Evolutionary conservation across 1,284 basidiomycete species (phyloP).

Genomic region (Rhodotorula sp.): DNA sequence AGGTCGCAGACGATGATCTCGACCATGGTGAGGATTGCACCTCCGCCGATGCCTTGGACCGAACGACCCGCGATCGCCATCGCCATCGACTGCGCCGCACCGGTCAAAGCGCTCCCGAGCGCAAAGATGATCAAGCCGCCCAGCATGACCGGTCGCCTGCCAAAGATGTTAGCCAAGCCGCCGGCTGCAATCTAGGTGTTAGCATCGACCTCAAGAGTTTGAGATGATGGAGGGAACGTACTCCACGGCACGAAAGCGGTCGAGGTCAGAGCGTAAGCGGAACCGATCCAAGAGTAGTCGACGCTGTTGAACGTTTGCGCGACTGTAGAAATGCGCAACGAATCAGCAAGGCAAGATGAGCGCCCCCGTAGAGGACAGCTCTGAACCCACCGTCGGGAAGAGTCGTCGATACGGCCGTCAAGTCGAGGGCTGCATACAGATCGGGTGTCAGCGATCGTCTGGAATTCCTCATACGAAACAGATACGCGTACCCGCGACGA

Average conservation of each 20-base stretch:
- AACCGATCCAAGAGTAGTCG: conserved; percentile 44
- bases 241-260: conserved; percentile 45
- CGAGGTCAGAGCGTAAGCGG: conserved; percentile 42
- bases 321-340: conserved; percentile 10
- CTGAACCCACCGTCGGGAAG: conserved; percentile 18
- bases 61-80: conserved; percentile 48
- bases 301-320: conserved; percentile 34
- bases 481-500: conserved; percentile 24
- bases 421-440: conserved; percentile 35
- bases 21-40: conserved; percentile 39
- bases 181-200: conserved; percentile 44
- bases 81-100: conserved; percentile 47
- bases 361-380: background rate
- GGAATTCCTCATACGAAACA: background rate
- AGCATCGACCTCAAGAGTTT: conserved; percentile 39
- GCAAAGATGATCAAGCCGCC: conserved; percentile 48
- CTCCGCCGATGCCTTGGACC: conserved; percentile 49
- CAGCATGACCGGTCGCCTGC: conserved; percentile 47
- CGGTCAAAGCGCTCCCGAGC: conserved; percentile 48
- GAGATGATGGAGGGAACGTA: conserved; percentile 23
- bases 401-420: conserved; percentile 43
- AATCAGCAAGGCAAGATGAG: background rate
- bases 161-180: conserved; percentile 40
- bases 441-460: background rate
- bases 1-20: conserved; percentile 42